These are phyloP conservation scores for Wickerhamomyces sp. DNA, from an alignment of 1,139 yeast species.

Conservation along the genomic window DNA sequence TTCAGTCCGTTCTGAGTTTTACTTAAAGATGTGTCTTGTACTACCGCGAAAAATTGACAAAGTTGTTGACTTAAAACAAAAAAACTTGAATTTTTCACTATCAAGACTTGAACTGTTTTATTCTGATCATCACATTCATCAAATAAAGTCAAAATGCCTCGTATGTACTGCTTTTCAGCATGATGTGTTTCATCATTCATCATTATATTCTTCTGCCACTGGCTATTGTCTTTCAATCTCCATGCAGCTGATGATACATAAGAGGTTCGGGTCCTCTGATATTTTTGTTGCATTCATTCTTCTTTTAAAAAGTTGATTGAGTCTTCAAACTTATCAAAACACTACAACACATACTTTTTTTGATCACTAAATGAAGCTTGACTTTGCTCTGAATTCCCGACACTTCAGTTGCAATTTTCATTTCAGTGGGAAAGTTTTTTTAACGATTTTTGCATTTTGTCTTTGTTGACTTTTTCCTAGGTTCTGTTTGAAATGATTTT, in stretches of 20 bases:
- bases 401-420: slow-evolving; percentile 61
- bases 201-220: slow-evolving; percentile 17
- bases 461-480: neutral
- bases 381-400: slow-evolving; percentile 74
- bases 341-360: slow-evolving; percentile 4
- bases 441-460: neutral
- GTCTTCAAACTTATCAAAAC: neutral
- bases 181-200: neutral
- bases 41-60: neutral
- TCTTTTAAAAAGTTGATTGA: slow-evolving; percentile 4
- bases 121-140: slow-evolving; percentile 2
- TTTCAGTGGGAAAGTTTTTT: slow-evolving; percentile 10
- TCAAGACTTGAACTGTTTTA: neutral
- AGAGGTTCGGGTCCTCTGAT: slow-evolving; percentile 77
- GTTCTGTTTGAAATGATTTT: neutral
- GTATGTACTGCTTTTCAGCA: slow-evolving; percentile 11
- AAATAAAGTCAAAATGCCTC: slow-evolving; percentile 21
- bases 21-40: neutral
- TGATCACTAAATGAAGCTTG: slow-evolving; percentile 24
- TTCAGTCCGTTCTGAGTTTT: neutral
- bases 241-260: slow-evolving; percentile 24
- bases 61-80: neutral
- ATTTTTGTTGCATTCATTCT: slow-evolving; percentile 7
- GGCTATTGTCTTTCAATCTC: neutral
- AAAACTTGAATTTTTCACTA: neutral